Evolutionary conservation across 2,329 filamentous ascomycete genomes (phyloP), one percentile per base, ranked within the genome.

Genomic region (Helotiales sp.): DNA sequence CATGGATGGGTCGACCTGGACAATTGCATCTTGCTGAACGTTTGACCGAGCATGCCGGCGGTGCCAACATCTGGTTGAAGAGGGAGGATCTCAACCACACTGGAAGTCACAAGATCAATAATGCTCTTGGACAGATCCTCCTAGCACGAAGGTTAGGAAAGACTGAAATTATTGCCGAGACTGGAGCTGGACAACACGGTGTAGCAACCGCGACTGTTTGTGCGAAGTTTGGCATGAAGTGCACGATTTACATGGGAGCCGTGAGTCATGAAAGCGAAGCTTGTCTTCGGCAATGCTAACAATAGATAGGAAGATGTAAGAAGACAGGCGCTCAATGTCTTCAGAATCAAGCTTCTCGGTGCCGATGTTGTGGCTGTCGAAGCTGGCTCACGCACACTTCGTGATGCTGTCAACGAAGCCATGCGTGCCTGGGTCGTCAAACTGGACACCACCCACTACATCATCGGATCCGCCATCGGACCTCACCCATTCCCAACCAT

Each of bases 91-190:
- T 98, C 56, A 98, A 98, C 76, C 95, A 99, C 74, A 98, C 95
- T 8, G 95, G 95, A 65, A 96, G 90, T 62, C 95, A 99, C 82
- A 99, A 99, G 83, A 98, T 99, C 81, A 99, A 99, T 81, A 99
- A 99, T 70, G 95, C 95, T 0, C 80, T 99, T 8, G 95, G 95
- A 2, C 95, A 99, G 75, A 86, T 97, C 49, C 83, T 99, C 13
- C 79, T 99, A 36, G 95, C 95, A 1, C 83, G 83, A 67, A 82
- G 91, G 61, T 77, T 99, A 49, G 95, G 95, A 51, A 99, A 99
- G 83, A 97, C 88, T 5, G 89, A 92, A 73, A 98, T 99, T 68
- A 99, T 99, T 67, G 95, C 95, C 49, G 95, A 99, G 78, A 99
- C 95, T 15, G 95, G 95, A 66, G 95, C 95, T 54, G 95, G 95